Conservation (phyloP, 129 eudicot genomes). For the Arctium minus region DNA sequence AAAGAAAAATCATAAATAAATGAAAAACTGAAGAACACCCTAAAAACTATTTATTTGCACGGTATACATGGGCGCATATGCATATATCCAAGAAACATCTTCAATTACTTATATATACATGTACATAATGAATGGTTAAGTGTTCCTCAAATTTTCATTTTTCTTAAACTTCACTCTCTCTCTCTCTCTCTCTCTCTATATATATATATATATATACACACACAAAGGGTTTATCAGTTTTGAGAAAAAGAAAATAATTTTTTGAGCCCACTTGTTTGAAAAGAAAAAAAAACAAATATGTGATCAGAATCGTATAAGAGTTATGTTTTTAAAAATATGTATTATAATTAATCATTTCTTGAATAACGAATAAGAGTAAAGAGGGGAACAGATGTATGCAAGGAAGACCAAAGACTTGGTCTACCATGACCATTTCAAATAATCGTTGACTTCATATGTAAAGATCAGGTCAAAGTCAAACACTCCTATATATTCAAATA, state of each 20-base stretch:
- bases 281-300: not conserved
- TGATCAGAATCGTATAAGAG: not conserved
- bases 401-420: slow-evolving; percentile 19
- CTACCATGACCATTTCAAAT: slow-evolving; percentile 23
- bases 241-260: too few relatives aligned
- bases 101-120: too few relatives aligned
- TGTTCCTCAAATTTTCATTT: too few relatives aligned
- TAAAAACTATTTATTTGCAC: too few relatives aligned
- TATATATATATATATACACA: not conserved
- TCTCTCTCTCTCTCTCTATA: too few relatives aligned
- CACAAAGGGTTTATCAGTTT: not conserved
- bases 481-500: not conserved
- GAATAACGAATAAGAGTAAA: slow-evolving; percentile 6
- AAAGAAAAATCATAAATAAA: too few relatives aligned
- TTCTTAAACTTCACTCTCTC: too few relatives aligned
- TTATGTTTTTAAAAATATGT: not conserved
- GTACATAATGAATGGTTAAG: too few relatives aligned
- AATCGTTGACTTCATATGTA: slow-evolving; percentile 19
- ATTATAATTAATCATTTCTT: not conserved
- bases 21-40: too few relatives aligned
- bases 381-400: slow-evolving; percentile 12
- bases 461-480: slow-evolving; percentile 19
- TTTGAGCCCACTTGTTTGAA: slow-evolving; percentile 1
- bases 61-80: too few relatives aligned
- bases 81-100: too few relatives aligned